These are phyloP conservation scores for Chalaropsis thielavioides DNA, from an alignment of 2,329 filamentous ascomycete genomes.

Conservation along the genomic window DNA sequence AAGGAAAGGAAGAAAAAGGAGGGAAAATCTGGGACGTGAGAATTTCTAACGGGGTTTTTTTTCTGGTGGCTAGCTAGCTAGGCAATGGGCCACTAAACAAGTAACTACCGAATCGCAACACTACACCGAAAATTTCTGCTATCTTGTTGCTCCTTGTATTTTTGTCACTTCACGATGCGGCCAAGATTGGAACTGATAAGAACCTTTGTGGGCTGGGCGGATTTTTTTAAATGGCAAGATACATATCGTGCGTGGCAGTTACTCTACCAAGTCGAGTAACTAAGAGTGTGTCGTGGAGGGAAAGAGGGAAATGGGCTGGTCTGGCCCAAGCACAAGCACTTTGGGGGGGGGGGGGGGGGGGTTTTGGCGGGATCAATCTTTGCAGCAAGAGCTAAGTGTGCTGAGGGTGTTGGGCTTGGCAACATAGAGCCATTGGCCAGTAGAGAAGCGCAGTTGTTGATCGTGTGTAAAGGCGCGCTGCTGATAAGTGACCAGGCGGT, in stretches of 20 bases:
- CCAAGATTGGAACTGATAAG: neutral
- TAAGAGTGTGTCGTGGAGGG: no score
- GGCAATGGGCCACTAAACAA: neutral
- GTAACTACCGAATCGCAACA: neutral
- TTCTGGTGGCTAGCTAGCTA: neutral
- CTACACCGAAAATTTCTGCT: neutral
- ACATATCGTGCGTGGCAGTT: neutral
- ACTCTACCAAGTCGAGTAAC: neutral
- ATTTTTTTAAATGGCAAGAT: slow-evolving; percentile 2
- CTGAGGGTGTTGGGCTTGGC: neutral
- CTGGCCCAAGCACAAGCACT: neutral
- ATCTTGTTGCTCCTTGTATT: neutral
- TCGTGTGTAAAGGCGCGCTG: neutral
- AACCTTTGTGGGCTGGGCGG: slow-evolving; percentile 1
- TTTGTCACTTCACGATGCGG: neutral
- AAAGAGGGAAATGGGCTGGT: neutral
- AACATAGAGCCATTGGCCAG: neutral
- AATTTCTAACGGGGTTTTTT: neutral
- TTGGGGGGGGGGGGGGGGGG: neutral
- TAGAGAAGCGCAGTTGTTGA: neutral
- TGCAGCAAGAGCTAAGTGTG: neutral
- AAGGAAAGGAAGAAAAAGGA: neutral
- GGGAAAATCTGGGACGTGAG: slow-evolving; percentile 3
- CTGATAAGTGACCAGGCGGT: neutral
- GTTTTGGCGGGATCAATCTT: neutral